Evolutionary conservation across 768 basidiomycete genomes (phyloP).

Genomic region (Tulasnella sp.): DNA sequence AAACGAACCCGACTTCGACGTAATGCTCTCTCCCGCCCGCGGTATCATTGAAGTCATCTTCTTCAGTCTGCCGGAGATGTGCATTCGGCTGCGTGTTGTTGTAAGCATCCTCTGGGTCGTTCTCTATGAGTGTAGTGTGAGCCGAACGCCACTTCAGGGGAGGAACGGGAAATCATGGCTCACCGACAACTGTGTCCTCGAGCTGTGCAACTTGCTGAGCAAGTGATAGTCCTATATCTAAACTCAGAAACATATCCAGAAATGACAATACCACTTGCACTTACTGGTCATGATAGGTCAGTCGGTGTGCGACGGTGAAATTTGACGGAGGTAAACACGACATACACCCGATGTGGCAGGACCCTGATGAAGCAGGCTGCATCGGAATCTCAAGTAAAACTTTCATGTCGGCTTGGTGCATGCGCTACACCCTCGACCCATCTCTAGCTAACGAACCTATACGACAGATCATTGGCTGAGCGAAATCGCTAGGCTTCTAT

Average conservation of each 20-base stretch:
- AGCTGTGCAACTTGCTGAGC: slow-evolving; percentile 73
- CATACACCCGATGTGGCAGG: too few relatives aligned
- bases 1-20: slow-evolving; percentile 65
- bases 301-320: too few relatives aligned
- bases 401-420: too few relatives aligned
- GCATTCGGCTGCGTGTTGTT: slow-evolving; percentile 34
- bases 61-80: slow-evolving; percentile 24
- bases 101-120: slow-evolving; percentile 62
- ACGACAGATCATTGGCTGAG: too few relatives aligned
- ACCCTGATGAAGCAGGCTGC: too few relatives aligned
- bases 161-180: slow-evolving; percentile 21
- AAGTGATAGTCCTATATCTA: slow-evolving; percentile 24
- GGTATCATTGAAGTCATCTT: slow-evolving; percentile 27
- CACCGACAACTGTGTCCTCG: slow-evolving; percentile 63
- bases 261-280: too few relatives aligned
- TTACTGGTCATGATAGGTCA: too few relatives aligned
- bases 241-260: neutral
- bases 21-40: slow-evolving; percentile 60
- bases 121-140: slow-evolving; percentile 35
- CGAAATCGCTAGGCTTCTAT: too few relatives aligned
- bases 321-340: too few relatives aligned
- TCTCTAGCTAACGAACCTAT: too few relatives aligned
- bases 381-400: too few relatives aligned
- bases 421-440: too few relatives aligned
- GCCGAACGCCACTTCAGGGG: neutral